phyloP scores from a whole-genome alignment of 1,284 basidiomycete species.

The Puccinia polysora region DNA sequence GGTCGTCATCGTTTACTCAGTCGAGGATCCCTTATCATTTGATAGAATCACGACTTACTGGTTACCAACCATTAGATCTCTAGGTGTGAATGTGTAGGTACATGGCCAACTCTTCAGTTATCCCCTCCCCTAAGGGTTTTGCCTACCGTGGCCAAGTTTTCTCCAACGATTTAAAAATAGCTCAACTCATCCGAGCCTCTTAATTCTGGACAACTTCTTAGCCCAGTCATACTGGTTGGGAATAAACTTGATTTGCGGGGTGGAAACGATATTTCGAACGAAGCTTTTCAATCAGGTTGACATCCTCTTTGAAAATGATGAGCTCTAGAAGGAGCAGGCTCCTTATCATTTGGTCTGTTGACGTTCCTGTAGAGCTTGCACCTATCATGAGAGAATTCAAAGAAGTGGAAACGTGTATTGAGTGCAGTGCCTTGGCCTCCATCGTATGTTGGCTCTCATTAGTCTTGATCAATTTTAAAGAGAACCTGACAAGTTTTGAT shows the following conservation, averaged over 20 bases:
- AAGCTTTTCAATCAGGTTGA: constrained; percentile 75
- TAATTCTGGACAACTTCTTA: constrained; percentile 58
- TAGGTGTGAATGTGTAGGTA: constrained; percentile 77
- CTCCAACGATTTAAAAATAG: too few relatives aligned
- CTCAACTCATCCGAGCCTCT: not conserved
- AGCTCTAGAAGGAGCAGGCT: too few relatives aligned
- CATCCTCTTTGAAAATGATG: too few relatives aligned
- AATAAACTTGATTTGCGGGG: constrained; percentile 96
- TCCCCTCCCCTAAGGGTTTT: too few relatives aligned
- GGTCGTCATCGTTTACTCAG: constrained; percentile 93
- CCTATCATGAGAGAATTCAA: constrained; percentile 98
- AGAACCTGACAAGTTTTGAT: not conserved
- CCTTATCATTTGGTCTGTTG: too few relatives aligned
- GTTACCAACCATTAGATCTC: constrained; percentile 91
- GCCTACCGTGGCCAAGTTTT: too few relatives aligned
- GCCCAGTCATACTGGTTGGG: constrained; percentile 93
- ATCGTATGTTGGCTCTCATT: too few relatives aligned
- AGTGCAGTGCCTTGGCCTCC: constrained; percentile 74
- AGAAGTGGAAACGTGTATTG: constrained; percentile 97
- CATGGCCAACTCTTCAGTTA: constrained; percentile 16
- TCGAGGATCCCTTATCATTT: constrained; percentile 90
- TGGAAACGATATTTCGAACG: constrained; percentile 78
- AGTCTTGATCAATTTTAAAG: too few relatives aligned
- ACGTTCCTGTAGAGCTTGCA: constrained; percentile 60
- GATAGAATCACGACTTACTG: constrained; percentile 97